Conservation (phyloP, 2,329 filamentous ascomycete genomes). For the Beauveria scarabaeidicola region DNA sequence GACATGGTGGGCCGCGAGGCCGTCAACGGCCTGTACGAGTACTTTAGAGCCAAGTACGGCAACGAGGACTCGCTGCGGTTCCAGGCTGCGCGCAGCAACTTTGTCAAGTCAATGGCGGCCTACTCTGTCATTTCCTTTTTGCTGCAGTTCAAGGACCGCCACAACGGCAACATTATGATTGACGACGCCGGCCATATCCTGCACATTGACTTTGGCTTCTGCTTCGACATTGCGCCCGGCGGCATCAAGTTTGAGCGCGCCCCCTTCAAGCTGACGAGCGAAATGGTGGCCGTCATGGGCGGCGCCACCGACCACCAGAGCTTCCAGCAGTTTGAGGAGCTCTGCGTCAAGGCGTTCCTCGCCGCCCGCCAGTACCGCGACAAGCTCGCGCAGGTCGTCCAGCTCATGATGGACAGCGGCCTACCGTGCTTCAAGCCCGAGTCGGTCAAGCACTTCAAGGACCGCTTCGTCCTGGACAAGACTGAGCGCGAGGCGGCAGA, state of each 20-base stretch:
- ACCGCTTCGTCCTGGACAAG: slow-evolving; percentile 87
- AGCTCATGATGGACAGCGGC: slow-evolving; percentile 92
- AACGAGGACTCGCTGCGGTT: slow-evolving; percentile 92
- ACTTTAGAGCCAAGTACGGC: slow-evolving; percentile 95
- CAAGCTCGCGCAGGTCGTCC: slow-evolving; percentile 81
- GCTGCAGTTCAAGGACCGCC: slow-evolving; percentile 96
- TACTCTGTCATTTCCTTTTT: slow-evolving; percentile 96
- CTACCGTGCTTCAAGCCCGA: slow-evolving; percentile 97
- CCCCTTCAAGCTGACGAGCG: slow-evolving; percentile 92
- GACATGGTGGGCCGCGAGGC: slow-evolving; percentile 98
- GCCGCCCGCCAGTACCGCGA: slow-evolving; percentile 78
- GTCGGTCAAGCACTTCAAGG: slow-evolving; percentile 83
- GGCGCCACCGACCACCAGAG: slow-evolving; percentile 74
- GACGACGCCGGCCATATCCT: slow-evolving; percentile 95
- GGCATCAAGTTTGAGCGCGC: slow-evolving; percentile 97
- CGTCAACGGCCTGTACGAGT: slow-evolving; percentile 96
- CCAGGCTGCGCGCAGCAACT: slow-evolving; percentile 91
- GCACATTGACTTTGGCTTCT: slow-evolving; percentile 99
- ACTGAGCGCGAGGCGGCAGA: slow-evolving; percentile 88
- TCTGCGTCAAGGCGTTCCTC: slow-evolving; percentile 92
- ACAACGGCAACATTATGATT: slow-evolving; percentile 99
- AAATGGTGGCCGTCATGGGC: slow-evolving; percentile 99
- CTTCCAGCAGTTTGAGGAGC: slow-evolving; percentile 93
- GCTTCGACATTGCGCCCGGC: slow-evolving; percentile 95
- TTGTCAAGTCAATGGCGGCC: slow-evolving; percentile 98